phyloP scores from a whole-genome alignment of 2,329 filamentous ascomycete species.

The Arthrobotrys pseudoclavata region DNA sequence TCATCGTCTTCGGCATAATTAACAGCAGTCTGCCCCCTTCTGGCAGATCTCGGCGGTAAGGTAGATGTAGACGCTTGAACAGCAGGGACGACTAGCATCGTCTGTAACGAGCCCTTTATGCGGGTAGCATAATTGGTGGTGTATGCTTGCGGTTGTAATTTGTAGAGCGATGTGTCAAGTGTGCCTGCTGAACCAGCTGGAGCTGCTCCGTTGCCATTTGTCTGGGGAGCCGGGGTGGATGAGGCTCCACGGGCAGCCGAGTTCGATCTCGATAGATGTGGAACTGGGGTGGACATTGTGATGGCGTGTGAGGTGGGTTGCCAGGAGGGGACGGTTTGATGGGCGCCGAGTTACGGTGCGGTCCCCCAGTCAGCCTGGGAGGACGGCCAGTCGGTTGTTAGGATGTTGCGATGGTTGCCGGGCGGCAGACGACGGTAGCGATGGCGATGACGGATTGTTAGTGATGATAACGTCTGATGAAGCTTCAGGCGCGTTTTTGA shows the following conservation, averaged over 20 bases:
- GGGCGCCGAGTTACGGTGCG: conserved; percentile 29
- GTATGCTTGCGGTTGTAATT: conserved; percentile 57
- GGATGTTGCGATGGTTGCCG: neutral
- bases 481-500: conserved; percentile 7
- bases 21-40: conserved; percentile 94
- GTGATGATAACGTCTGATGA: neutral
- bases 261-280: conserved; percentile 44
- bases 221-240: conserved; percentile 44
- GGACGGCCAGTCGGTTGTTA: neutral
- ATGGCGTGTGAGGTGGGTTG: neutral
- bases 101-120: conserved; percentile 61
- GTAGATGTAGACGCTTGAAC: conserved; percentile 58
- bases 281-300: conserved; percentile 42
- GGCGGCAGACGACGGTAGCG: neutral
- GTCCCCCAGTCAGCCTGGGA: conserved; percentile 17
- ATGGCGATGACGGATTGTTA: neutral
- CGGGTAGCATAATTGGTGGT: conserved; percentile 63
- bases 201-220: conserved; percentile 34
- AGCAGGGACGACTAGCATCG: conserved; percentile 62
- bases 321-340: conserved; percentile 10
- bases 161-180: neutral
- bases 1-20: conserved; percentile 98
- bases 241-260: conserved; percentile 47
- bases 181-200: neutral
- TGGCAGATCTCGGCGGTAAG: conserved; percentile 72